These are phyloP conservation scores for Nigrospora oryzae DNA, from an alignment of 2,329 filamentous ascomycete species.

Conservation along the genomic window DNA sequence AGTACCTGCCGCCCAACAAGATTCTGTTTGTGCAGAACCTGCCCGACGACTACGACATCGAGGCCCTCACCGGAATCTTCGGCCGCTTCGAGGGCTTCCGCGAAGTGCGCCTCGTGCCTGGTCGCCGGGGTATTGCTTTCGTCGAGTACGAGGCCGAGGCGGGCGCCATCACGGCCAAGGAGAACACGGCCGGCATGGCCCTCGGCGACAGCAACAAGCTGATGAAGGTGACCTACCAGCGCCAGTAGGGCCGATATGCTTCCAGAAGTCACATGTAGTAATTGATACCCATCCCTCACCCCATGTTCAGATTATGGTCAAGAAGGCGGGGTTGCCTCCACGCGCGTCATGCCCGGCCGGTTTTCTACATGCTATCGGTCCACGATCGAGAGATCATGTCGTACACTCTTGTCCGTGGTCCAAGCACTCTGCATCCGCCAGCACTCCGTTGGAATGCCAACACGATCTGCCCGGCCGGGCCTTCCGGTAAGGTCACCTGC, in stretches of 20 bases:
- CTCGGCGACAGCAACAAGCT: conserved; percentile 66
- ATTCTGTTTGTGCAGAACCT: conserved; percentile 91
- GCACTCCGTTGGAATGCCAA: too few relatives aligned
- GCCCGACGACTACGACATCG: conserved; percentile 77
- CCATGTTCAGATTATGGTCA: too few relatives aligned
- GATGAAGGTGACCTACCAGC: conserved; percentile 94
- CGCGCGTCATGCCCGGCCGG: too few relatives aligned
- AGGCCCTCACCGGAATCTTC: conserved; percentile 73
- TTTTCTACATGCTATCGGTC: too few relatives aligned
- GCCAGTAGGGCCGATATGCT: conserved; percentile 48
- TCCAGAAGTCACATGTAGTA: neutral
- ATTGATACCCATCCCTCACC: too few relatives aligned
- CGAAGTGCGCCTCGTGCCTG: conserved; percentile 83
- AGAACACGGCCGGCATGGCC: conserved; percentile 79
- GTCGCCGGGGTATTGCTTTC: conserved; percentile 83
- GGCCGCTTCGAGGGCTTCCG: conserved; percentile 87
- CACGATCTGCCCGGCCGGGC: too few relatives aligned
- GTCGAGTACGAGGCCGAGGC: conserved; percentile 91
- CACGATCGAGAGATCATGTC: too few relatives aligned
- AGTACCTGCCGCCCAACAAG: conserved; percentile 96
- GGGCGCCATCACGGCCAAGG: conserved; percentile 87
- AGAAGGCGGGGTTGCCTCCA: too few relatives aligned
- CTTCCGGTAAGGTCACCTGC: too few relatives aligned
- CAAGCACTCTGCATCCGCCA: too few relatives aligned
- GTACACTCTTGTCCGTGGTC: too few relatives aligned